phyloP scores from a whole-genome alignment of 1,139 yeast species.

The Scheffersomyces illinoinensis region DNA sequence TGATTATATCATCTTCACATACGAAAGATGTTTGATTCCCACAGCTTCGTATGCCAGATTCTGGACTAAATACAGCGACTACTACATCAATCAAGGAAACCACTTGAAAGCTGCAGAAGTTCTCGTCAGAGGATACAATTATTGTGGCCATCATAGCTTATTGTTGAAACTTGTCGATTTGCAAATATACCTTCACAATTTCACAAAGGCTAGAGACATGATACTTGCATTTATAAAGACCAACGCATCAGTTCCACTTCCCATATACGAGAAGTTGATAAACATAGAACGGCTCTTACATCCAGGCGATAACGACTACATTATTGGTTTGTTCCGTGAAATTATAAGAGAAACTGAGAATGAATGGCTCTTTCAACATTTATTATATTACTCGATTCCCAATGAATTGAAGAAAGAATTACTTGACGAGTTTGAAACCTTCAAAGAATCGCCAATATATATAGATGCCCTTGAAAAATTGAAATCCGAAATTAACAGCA shows the following conservation, averaged over 20 bases:
- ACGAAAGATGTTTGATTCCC: constrained; percentile 58
- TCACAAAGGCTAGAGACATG: constrained; percentile 37
- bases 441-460: constrained; percentile 7
- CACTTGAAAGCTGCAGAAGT: constrained; percentile 36
- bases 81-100: constrained; percentile 29
- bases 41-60: constrained; percentile 54
- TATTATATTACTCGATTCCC: constrained; percentile 9
- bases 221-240: constrained; percentile 25
- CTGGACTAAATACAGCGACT: constrained; percentile 66
- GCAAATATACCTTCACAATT: constrained; percentile 31
- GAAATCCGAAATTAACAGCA: not conserved
- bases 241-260: constrained; percentile 31
- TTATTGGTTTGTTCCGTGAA: constrained; percentile 25
- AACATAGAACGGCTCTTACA: constrained; percentile 34
- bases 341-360: constrained; percentile 23
- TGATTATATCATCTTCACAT: constrained; percentile 39
- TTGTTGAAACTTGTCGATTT: constrained; percentile 43
- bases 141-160: constrained; percentile 24
- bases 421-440: constrained; percentile 11
- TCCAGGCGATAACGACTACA: constrained; percentile 22
- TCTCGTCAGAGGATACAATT: constrained; percentile 32
- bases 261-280: constrained; percentile 39
- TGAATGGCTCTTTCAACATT: constrained; percentile 20
- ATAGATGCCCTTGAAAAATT: constrained; percentile 7
- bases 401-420: constrained; percentile 8